Evolutionary conservation across 1,284 basidiomycete species (phyloP), one percentile per base, ranked within the genome.

Genomic region (Trichosporon asahii): DNA sequence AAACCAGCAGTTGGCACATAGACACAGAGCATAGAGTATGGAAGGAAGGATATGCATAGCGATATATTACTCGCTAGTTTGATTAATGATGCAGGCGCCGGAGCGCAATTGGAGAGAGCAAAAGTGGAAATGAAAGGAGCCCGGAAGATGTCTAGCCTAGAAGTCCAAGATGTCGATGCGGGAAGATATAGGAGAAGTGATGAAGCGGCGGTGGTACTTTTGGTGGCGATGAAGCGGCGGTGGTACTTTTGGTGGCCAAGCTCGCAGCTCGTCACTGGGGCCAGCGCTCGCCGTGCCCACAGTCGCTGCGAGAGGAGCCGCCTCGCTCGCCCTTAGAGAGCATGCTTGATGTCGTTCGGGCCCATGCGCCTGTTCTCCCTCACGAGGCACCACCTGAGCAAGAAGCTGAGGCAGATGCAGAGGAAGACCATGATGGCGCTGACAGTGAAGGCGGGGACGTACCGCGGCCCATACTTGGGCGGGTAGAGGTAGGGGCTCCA

Each of bases 401-500:
- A 66, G 9, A 73, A 29, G 0, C 73, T 73, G 0, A 80, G 80
- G 18, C 70, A 71, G 27, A 71, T 64, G 0, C 73, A 74, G 0
- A 80, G 78, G 25, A 70, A 71, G 31, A 71, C 65, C 76, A 80
- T 78, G 66, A 73, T 66, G 29, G 74, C 66, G 66, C 79, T 79
- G 35, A 73, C 72, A 46, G 69, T 53, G 67, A 78, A 80, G 0
- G 78, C 78, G n/a, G 76, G 61, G 40, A 73, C 71, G 74, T 79
- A 78, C 18, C 65, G 57, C 7, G 79, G 79, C 3, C 67, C 70
- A 31, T 76, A 72, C 31, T 53, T 70, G 12, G 73, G 72, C n/a
- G 72, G 71, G 75, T 78, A 79, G 12, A 80, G 68, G 72, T 78
- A 80, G 2, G 78, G 77, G 9, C 75, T 74, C 77, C 77, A 80